Evolutionary conservation across 495 filamentous ascomycete genomes (phyloP).

Genomic region (Xylaria longipes): DNA sequence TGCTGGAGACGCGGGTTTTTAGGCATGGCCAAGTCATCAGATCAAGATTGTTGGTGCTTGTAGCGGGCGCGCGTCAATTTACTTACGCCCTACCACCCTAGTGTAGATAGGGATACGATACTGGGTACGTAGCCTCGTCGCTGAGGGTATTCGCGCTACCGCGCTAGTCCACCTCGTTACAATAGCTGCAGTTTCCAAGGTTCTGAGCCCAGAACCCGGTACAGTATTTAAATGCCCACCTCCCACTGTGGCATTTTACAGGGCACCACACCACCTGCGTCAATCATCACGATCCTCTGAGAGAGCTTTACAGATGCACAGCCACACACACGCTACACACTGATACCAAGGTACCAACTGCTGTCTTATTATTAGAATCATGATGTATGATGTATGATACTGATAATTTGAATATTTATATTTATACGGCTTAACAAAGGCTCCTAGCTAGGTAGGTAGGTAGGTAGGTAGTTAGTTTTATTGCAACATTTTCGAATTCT

Average conservation of each 20-base stretch:
- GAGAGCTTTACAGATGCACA: background rate
- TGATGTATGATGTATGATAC: background rate
- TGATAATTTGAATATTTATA: too few species aligned
- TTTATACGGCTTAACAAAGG: background rate
- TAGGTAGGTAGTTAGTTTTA: background rate
- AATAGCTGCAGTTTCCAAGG: background rate
- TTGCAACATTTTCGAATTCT: background rate
- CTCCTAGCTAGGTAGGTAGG: too few species aligned
- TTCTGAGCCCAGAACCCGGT: background rate
- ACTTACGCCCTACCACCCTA: background rate
- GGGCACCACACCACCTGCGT: background rate
- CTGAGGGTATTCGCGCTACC: slow-evolving; percentile 12
- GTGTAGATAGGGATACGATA: background rate
- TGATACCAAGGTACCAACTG: too few species aligned
- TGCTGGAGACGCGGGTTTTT: slow-evolving; percentile 14
- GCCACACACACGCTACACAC: background rate
- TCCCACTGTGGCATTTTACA: background rate
- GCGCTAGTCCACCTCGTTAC: background rate
- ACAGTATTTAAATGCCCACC: background rate
- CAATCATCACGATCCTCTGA: background rate
- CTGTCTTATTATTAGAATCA: background rate
- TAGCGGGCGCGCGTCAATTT: background rate
- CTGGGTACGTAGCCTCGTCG: background rate
- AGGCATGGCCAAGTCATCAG: slow-evolving; percentile 20
- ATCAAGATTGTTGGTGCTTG: slow-evolving; percentile 15